Evolutionary conservation across 2,329 filamentous ascomycete genomes (phyloP).

Genomic region (Monosporascus sp.): DNA sequence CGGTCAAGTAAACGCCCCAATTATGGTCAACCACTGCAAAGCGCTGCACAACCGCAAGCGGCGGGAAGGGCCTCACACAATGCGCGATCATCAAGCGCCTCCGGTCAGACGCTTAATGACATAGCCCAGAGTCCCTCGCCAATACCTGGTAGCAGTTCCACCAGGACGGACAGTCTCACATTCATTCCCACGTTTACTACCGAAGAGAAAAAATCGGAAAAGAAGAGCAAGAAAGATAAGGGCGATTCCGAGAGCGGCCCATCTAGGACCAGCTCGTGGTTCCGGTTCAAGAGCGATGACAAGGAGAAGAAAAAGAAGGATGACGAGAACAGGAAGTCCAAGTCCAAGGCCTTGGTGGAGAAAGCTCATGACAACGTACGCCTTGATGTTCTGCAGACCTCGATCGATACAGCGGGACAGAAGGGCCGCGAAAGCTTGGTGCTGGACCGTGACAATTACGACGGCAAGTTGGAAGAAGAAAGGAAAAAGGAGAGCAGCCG

Average conservation of each 20-base stretch:
- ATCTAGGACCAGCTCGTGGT: conserved; percentile 71
- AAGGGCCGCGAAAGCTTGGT: conserved; percentile 78
- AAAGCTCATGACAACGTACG: conserved; percentile 72
- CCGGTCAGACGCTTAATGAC: conserved; percentile 55
- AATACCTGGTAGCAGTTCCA: conserved; percentile 61
- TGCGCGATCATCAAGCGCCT: conserved; percentile 27
- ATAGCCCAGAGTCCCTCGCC: conserved; percentile 61
- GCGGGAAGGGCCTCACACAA: conserved; percentile 13
- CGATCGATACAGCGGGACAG: conserved; percentile 64
- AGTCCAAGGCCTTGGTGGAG: conserved; percentile 56
- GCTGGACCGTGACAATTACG: conserved; percentile 70
- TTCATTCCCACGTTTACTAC: conserved; percentile 67
- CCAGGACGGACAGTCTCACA: conserved; percentile 69
- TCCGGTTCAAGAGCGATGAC: conserved; percentile 77
- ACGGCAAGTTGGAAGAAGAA: conserved; percentile 71
- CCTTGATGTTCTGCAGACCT: conserved; percentile 80
- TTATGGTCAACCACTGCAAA: conserved; percentile 26
- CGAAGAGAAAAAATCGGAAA: conserved; percentile 71
- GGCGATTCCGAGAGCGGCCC: conserved; percentile 54
- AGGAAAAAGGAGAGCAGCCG: conserved; percentile 74
- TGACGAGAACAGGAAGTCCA: conserved; percentile 50
- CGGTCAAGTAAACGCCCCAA: conserved; percentile 39
- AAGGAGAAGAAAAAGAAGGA: conserved; percentile 64
- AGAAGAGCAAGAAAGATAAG: conserved; percentile 69
- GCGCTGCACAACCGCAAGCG: conserved; percentile 16